Evolutionary conservation across 208 protist genomes (phyloP).

Genomic region (Angomonas desouzai): DNA sequence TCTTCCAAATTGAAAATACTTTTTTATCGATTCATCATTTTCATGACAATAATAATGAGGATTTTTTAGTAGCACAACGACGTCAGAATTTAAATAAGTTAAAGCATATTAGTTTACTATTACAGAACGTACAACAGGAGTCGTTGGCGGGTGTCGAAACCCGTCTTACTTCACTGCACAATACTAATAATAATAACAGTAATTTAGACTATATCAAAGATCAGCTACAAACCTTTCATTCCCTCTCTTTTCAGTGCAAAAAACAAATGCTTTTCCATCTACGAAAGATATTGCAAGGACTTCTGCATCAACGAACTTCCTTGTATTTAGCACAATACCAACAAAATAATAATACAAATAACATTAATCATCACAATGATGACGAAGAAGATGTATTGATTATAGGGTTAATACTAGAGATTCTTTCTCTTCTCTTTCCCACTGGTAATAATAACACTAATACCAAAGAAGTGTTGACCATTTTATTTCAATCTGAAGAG

Average conservation of each 20-base stretch:
- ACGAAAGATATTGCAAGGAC: neutral
- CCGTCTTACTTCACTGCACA: no score
- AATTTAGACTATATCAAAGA: neutral
- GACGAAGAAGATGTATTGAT: no score
- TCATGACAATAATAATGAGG: neutral
- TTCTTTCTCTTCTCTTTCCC: neutral
- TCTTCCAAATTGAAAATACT: neutral
- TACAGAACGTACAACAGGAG: neutral
- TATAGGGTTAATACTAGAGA: no score
- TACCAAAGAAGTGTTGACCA: neutral
- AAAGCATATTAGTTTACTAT: neutral
- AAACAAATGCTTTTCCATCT: neutral
- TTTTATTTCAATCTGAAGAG: neutral
- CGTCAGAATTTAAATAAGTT: neutral
- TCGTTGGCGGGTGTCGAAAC: neutral
- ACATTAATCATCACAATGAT: no score
- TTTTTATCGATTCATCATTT: neutral
- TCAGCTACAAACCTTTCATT: neutral
- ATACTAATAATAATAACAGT: no score
- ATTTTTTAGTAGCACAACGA: no score
- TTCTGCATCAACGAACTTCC: neutral
- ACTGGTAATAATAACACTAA: neutral
- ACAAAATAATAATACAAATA: neutral
- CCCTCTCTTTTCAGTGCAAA: neutral
- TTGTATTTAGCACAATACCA: neutral